Evolutionary conservation across 805 yeast species (phyloP).

Genomic region (Saccharomycopsis oosterbeekiorum): DNA sequence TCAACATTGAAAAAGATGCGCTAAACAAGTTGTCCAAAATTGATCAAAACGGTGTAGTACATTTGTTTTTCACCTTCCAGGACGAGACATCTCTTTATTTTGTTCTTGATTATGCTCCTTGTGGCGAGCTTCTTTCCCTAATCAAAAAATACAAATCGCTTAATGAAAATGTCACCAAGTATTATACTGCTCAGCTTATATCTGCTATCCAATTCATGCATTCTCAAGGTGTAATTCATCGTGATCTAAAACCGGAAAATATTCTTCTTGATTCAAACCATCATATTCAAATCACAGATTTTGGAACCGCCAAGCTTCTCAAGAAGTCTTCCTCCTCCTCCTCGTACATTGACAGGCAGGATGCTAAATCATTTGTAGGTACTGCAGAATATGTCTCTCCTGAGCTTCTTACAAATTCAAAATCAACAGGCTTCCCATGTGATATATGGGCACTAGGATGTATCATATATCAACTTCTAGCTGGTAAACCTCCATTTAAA

Average conservation of each 20-base stretch:
- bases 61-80: constrained; percentile 69
- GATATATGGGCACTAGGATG: constrained; percentile 99
- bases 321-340: constrained; percentile 31
- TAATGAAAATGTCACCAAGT: constrained; percentile 56
- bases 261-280: constrained; percentile 52
- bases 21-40: constrained; percentile 50
- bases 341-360: constrained; percentile 52
- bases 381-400: constrained; percentile 83
- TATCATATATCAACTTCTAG: constrained; percentile 89
- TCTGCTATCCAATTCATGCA: constrained; percentile 70
- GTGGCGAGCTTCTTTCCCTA: constrained; percentile 63
- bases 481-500: constrained; percentile 82
- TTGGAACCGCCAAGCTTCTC: constrained; percentile 72
- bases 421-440: constrained; percentile 82
- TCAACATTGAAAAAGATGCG: constrained; percentile 74
- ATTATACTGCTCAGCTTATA: constrained; percentile 63
- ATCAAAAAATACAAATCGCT: constrained; percentile 63
- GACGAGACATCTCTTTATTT: constrained; percentile 65
- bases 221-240: constrained; percentile 62
- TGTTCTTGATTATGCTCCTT: constrained; percentile 68
- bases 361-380: constrained; percentile 77
- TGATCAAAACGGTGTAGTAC: constrained; percentile 48
- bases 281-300: constrained; percentile 67
- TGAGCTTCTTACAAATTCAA: constrained; percentile 55
- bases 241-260: constrained; percentile 81